Base-by-base conservation (phyloP, 129 eudicot species). In the Escallonia herrerae region DNA sequence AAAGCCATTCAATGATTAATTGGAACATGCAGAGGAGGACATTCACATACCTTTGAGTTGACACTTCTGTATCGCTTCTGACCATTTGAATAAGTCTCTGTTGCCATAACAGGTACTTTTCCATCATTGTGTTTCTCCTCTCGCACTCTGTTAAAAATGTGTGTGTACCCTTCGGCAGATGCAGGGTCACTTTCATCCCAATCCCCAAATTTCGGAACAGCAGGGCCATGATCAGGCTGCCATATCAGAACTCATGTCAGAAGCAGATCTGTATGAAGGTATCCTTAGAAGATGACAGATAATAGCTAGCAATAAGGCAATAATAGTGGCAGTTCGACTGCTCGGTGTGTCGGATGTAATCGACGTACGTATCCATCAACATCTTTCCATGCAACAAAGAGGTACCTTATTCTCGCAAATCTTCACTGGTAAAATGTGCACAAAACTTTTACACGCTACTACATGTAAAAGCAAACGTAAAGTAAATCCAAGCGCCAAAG, bases 181-280 rank as follows among this genome's bases (percentile, higher is more conserved):
- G 97, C 58, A 3, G 90, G 95, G 66, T 90, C 87, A 60, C 4
- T 82, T 63, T 80, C 97, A 64, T 87, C 93, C 95, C 95, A 87
- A 48, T 84, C 94, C 47, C 95, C 95, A 74, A 90, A 90, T 56
- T 80, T 84, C 6, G 97, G 95, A 70, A 90, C 95, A 45, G 82
- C 80, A 40, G 89, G 81, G 70, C 84, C 52, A 55, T 71, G 74
- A 66, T 88, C 95, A 64, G 84, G 82, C 95, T 86, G 80, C 74
- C 59, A 64, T 9, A 70, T 65, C 52, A 62, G 15, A 58, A 51
- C 8, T 11, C 58, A 53, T 1, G 1, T 53, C 58, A 11, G 2
- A 53, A 53, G 14, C 22, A 53, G 2, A 53, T 53, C 14, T 13
- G 7, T 11, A 11, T 53, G 33, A 53, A 53, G n/a, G 58, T 6